Conservation (phyloP, 2,329 filamentous ascomycete species). For the Pyricularia sp. region DNA sequence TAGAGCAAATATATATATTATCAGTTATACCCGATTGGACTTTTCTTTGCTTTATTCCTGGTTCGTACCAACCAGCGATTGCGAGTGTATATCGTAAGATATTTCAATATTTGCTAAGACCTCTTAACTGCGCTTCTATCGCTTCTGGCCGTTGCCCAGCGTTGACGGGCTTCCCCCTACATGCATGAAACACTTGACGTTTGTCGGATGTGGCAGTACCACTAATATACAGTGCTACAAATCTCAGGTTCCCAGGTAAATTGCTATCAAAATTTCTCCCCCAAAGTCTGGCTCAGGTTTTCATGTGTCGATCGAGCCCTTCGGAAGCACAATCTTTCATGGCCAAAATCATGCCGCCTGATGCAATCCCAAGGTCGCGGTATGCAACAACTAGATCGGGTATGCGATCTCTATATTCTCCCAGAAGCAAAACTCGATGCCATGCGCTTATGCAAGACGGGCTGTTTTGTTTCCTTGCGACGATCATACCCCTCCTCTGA, state of each 20-base stretch:
- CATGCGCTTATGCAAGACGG: not conserved
- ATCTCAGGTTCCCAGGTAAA: not conserved
- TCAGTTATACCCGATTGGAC: not conserved
- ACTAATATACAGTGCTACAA: not conserved
- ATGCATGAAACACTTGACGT: not conserved
- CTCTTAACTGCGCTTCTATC: not conserved
- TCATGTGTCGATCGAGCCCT: not conserved
- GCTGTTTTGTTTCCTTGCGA: not conserved
- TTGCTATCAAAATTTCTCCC: not conserved
- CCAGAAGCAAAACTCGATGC: not conserved
- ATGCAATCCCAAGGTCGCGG: not conserved
- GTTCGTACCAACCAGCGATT: not conserved
- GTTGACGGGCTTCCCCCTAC: not conserved
- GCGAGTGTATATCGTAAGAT: not conserved
- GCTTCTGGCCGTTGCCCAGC: not conserved
- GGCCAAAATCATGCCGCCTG: not conserved
- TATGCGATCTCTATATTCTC: not conserved
- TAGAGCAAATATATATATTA: not conserved
- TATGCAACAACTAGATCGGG: not conserved
- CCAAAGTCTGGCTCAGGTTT: not conserved
- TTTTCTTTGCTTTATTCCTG: not conserved
- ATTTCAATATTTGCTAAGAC: not conserved
- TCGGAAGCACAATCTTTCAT: not conserved
- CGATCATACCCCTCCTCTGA: constrained; percentile 3
- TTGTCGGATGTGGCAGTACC: not conserved